Conservation (phyloP, 2,329 filamentous ascomycete species). For the Thielaviopsis musarum region DNA sequence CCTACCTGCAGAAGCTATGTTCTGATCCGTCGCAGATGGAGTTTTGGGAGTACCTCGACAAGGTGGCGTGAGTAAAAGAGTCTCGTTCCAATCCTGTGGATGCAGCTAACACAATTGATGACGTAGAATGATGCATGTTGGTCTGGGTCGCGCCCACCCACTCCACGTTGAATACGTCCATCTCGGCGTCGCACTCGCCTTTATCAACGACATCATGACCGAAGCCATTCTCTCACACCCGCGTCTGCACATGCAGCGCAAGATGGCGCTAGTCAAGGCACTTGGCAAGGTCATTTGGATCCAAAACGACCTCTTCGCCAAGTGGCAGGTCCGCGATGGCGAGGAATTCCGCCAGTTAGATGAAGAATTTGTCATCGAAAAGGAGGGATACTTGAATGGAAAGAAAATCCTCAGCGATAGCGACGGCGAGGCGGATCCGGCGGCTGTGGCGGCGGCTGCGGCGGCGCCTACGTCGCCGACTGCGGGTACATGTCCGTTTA, state of each 20-base stretch:
- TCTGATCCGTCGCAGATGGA: constrained; percentile 58
- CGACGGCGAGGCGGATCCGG: constrained; percentile 22
- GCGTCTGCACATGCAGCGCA: constrained; percentile 46
- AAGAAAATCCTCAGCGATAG: constrained; percentile 36
- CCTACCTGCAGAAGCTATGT: constrained; percentile 58
- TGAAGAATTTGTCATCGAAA: constrained; percentile 34
- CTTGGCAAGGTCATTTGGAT: constrained; percentile 75
- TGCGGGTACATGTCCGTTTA: constrained; percentile 29
- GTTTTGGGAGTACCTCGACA: constrained; percentile 73
- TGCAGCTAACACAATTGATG: neutral
- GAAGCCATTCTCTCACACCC: constrained; percentile 62
- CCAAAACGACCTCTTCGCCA: constrained; percentile 70
- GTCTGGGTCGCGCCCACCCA: constrained; percentile 53
- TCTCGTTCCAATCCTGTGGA: neutral
- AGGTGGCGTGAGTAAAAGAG: constrained; percentile 45
- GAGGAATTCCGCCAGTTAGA: constrained; percentile 37
- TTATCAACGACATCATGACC: constrained; percentile 61
- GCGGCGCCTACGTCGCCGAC: constrained; percentile 32
- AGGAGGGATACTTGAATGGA: constrained; percentile 47
- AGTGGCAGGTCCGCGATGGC: constrained; percentile 59
- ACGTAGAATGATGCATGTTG: constrained; percentile 58
- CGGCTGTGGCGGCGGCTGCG: constrained; percentile 30
- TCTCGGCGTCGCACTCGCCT: constrained; percentile 53
- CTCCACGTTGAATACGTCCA: constrained; percentile 71
- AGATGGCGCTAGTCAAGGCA: constrained; percentile 59